Conservation (phyloP, 176 grass and related monocot genomes). For the Musa schizocarpa region DNA sequence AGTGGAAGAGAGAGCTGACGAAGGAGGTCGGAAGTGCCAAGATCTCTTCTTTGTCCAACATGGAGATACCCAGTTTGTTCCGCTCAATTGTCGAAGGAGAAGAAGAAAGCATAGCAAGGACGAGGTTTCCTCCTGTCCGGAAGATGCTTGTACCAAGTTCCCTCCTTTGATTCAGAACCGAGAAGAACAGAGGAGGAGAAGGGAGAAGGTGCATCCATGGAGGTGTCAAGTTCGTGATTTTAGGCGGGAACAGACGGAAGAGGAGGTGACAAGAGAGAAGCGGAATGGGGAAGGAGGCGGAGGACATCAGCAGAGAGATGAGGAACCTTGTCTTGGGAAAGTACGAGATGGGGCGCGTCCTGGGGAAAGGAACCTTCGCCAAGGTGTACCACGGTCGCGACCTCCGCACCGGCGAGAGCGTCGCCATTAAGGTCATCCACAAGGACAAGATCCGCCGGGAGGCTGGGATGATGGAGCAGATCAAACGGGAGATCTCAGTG, state of each 20-base stretch:
- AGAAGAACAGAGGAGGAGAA: not conserved
- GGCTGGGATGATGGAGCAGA: slow-evolving; percentile 74
- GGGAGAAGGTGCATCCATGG: slow-evolving; percentile 9
- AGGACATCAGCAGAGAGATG: slow-evolving; percentile 1
- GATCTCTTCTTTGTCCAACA: too few relatives aligned
- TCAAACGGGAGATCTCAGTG: slow-evolving; percentile 81
- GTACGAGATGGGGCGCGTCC: slow-evolving; percentile 74
- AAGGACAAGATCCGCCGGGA: slow-evolving; percentile 49
- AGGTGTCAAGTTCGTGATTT: too few relatives aligned
- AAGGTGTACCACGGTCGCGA: slow-evolving; percentile 76
- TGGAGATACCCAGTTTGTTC: too few relatives aligned
- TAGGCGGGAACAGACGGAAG: too few relatives aligned
- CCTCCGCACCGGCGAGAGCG: slow-evolving; percentile 36
- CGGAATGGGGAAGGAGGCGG: slow-evolving; percentile 13
- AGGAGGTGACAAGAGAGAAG: too few relatives aligned
- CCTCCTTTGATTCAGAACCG: too few relatives aligned
- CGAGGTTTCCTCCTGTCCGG: too few relatives aligned
- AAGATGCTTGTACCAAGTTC: too few relatives aligned
- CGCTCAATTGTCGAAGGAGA: too few relatives aligned
- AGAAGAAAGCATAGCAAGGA: too few relatives aligned
- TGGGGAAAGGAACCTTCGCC: slow-evolving; percentile 74
- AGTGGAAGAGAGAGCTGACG: too few relatives aligned
- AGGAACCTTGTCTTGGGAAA: slow-evolving; percentile 47
- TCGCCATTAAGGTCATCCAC: slow-evolving; percentile 85
- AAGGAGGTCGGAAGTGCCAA: too few relatives aligned